These are phyloP conservation scores for Stachybotrys chartarum DNA, from an alignment of 2,329 filamentous ascomycete species.

Conservation along the genomic window DNA sequence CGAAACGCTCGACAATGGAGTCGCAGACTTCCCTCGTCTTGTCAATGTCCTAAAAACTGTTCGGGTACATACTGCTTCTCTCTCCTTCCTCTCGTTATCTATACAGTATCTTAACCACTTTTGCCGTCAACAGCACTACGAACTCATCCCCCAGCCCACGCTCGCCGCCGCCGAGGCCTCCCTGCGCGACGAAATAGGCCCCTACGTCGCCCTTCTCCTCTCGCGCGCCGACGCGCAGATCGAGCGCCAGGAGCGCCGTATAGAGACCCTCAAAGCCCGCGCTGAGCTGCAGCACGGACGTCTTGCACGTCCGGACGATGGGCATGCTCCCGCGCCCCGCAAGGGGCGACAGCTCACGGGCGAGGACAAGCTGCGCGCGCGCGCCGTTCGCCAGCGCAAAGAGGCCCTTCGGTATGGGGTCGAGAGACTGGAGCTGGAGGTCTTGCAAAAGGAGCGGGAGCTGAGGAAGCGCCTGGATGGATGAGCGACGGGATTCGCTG, in stretches of 20 bases:
- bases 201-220: constrained; percentile 73
- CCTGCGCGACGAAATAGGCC: constrained; percentile 82
- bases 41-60: constrained; percentile 49
- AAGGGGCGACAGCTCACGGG: constrained; percentile 38
- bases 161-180: constrained; percentile 76
- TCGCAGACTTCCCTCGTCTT: constrained; percentile 52
- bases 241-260: constrained; percentile 73
- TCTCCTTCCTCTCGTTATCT: not conserved
- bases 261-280: constrained; percentile 76
- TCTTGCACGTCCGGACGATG: constrained; percentile 25
- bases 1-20: constrained; percentile 45
- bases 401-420: constrained; percentile 83
- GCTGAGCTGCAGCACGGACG: constrained; percentile 76
- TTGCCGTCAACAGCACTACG: constrained; percentile 62
- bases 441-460: constrained; percentile 65
- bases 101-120: not conserved
- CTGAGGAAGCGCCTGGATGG: constrained; percentile 42
- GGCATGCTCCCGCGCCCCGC: constrained; percentile 8
- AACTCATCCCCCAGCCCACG: constrained; percentile 80
- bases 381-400: constrained; percentile 69
- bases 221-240: constrained; percentile 76
- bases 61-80: constrained; percentile 33
- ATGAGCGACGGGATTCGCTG: constrained; percentile 8
- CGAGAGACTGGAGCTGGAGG: constrained; percentile 77
- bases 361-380: constrained; percentile 42